Evolutionary conservation across 179 eudicot species (phyloP).

Genomic region (Carnegiea gigantea): DNA sequence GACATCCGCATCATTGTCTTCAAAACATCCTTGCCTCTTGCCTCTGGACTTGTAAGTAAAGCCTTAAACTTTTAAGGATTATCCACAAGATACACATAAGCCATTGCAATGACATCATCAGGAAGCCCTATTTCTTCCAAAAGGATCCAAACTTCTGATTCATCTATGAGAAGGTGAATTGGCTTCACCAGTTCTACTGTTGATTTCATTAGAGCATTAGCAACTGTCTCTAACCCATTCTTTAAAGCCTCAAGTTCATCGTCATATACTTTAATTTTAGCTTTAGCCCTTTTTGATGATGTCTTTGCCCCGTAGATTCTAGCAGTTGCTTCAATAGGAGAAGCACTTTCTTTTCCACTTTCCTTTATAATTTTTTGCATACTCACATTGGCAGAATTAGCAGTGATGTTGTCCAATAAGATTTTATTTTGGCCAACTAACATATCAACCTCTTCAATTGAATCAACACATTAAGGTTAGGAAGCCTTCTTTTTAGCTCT

Average conservation of each 20-base stretch:
- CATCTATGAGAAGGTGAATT: no score
- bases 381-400: no score
- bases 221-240: neutral
- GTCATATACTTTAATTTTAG: neutral
- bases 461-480: neutral
- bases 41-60: no score
- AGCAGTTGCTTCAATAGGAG: neutral
- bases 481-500: neutral
- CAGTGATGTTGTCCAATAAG: neutral
- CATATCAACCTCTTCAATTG: neutral
- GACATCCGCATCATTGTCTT: no score
- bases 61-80: no score
- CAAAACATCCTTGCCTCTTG: no score
- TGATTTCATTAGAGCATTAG: neutral
- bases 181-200: neutral
- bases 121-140: no score
- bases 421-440: no score
- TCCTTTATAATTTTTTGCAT: neutral
- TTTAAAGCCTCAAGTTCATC: neutral
- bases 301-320: neutral
- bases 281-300: neutral
- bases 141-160: no score
- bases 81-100: no score
- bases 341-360: neutral
- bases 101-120: no score